These are phyloP conservation scores for Emiliania huxleyi DNA, from an alignment of 78 protist genomes.

Conservation along the genomic window DNA sequence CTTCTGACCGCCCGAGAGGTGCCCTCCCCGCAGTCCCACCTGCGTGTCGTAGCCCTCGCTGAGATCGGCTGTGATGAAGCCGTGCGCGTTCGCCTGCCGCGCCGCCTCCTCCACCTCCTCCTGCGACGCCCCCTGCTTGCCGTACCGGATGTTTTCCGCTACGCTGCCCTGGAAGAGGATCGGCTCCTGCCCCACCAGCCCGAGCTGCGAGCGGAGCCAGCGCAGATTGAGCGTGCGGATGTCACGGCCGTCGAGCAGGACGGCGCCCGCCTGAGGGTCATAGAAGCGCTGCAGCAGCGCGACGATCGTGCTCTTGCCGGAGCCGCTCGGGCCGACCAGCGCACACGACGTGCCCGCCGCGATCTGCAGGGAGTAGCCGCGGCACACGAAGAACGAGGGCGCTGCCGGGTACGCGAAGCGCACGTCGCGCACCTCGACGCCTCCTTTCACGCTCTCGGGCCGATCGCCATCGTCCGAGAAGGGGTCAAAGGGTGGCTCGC, in stretches of 20 bases:
- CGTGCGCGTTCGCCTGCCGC: constrained; percentile 84
- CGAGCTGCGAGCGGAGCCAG: no score
- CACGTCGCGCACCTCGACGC: not conserved
- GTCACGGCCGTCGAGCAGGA: constrained; percentile 77
- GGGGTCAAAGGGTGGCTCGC: no score
- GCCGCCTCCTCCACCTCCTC: constrained; percentile 66
- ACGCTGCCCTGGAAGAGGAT: constrained; percentile 75
- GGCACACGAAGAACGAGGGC: constrained; percentile 61
- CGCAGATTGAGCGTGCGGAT: constrained; percentile 7
- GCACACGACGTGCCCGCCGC: no score
- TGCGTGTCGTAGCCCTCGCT: no score
- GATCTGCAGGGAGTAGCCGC: constrained; percentile 56
- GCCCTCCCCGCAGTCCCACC: no score
- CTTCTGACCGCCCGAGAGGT: no score
- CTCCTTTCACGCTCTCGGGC: not conserved
- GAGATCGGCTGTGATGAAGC: no score
- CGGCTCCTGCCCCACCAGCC: constrained; percentile 72
- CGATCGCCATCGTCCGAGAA: no score
- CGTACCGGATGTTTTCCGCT: constrained; percentile 82
- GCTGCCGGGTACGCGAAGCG: constrained; percentile 76
- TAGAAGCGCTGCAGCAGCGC: no score
- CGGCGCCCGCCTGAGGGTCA: no score
- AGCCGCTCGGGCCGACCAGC: no score
- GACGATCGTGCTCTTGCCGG: no score
- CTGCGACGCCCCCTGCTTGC: not conserved